Percentiles rank a stretch among this genome's conserved stretches.
These are phyloP conservation scores for Metschnikowia lachancei DNA, from an alignment of 805 yeast species.

Conservation along the genomic window DNA sequence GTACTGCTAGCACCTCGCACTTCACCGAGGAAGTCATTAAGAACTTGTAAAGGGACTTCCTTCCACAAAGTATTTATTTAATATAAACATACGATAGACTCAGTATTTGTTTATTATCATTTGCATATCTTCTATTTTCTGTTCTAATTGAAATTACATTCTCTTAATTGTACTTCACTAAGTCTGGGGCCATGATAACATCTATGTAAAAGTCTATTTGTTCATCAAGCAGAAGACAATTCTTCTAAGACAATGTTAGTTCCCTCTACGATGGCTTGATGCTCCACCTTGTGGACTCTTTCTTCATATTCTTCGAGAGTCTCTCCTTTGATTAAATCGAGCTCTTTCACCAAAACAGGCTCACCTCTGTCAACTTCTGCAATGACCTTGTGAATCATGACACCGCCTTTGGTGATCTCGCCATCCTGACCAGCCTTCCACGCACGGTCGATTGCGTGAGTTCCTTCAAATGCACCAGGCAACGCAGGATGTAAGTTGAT, in stretches of 20 bases:
- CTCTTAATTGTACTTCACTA: too few relatives aligned
- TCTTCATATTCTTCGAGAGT: slow-evolving; percentile 74
- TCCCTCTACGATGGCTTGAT: slow-evolving; percentile 91
- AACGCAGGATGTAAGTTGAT: slow-evolving; percentile 95
- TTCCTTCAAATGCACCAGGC: slow-evolving; percentile 96
- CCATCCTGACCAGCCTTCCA: slow-evolving; percentile 94
- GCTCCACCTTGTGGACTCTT: slow-evolving; percentile 83
- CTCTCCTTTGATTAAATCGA: slow-evolving; percentile 70
- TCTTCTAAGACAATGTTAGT: slow-evolving; percentile 58
- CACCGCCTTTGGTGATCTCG: slow-evolving; percentile 72
- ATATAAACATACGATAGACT: slow-evolving; percentile 8
- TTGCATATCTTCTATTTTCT: too few relatives aligned
- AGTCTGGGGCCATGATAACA: too few relatives aligned
- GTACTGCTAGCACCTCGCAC: slow-evolving; percentile 81
- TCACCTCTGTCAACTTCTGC: slow-evolving; percentile 93
- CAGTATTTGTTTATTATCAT: too few relatives aligned
- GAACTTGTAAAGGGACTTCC: slow-evolving; percentile 48
- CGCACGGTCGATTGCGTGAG: slow-evolving; percentile 94
- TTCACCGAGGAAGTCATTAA: slow-evolving; percentile 90
- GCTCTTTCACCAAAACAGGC: slow-evolving; percentile 79
- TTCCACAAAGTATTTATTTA: slow-evolving; percentile 15
- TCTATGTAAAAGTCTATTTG: neutral
- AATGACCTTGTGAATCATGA: slow-evolving; percentile 96
- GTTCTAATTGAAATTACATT: too few relatives aligned
- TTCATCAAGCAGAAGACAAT: slow-evolving; percentile 15